Percentiles rank a stretch among this genome's conserved stretches.
These are phyloP conservation scores for Zasmidium cellare DNA, from an alignment of 2,329 filamentous ascomycete species.

Conservation along the genomic window DNA sequence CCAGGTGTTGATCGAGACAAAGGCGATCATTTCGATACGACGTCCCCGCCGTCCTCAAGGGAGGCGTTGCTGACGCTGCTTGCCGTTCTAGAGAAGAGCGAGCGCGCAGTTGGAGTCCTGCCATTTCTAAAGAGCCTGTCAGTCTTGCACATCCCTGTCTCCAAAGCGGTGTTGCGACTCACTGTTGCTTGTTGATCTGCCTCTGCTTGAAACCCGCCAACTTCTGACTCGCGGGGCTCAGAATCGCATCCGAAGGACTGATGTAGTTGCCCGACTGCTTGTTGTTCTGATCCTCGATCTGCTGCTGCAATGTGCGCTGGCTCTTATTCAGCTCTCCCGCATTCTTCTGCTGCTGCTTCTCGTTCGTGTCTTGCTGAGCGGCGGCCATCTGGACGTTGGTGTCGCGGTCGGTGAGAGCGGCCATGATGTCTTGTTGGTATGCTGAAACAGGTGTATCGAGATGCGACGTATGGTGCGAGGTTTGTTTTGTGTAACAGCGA, in stretches of 20 bases:
- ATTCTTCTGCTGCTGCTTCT: slow-evolving; percentile 7
- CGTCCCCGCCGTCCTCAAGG: slow-evolving; percentile 22
- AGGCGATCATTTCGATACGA: slow-evolving; percentile 10
- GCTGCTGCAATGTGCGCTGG: slow-evolving; percentile 19
- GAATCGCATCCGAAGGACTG: slow-evolving; percentile 84
- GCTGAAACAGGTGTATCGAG: slow-evolving; percentile 12
- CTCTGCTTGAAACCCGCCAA: slow-evolving; percentile 78
- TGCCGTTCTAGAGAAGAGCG: slow-evolving; percentile 25
- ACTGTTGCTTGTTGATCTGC: slow-evolving; percentile 66
- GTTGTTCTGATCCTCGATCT: slow-evolving; percentile 19
- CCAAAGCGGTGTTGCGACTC: neutral
- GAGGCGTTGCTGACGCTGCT: slow-evolving; percentile 15
- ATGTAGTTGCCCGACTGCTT: slow-evolving; percentile 59
- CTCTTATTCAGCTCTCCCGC: slow-evolving; percentile 21
- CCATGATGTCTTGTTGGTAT: slow-evolving; percentile 16
- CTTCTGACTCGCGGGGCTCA: slow-evolving; percentile 83
- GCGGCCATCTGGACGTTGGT: slow-evolving; percentile 25
- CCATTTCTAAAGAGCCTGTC: slow-evolving; percentile 7
- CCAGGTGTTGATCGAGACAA: neutral
- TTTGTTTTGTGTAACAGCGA: slow-evolving; percentile 8
- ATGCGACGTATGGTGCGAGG: neutral
- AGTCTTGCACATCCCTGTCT: neutral
- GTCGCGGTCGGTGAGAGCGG: slow-evolving; percentile 27
- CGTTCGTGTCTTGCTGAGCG: slow-evolving; percentile 5
- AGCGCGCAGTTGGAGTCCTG: slow-evolving; percentile 23